phyloP scores from a whole-genome alignment of 2,329 filamentous ascomycete species.

The Alternaria incomplexa region DNA sequence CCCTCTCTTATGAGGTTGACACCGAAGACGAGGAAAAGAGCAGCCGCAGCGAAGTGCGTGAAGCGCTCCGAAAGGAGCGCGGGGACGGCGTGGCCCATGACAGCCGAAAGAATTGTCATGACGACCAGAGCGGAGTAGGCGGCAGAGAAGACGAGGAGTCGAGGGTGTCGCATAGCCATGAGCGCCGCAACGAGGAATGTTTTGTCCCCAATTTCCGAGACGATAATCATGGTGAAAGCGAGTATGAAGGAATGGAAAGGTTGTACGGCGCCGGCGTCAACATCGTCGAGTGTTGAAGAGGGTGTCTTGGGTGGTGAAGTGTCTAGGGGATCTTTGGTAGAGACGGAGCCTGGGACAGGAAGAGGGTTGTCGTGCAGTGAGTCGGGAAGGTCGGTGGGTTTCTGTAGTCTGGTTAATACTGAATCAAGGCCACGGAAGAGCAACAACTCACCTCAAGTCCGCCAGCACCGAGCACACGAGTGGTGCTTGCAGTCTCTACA shows the following conservation, averaged over 20 bases:
- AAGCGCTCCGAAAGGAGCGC: slow-evolving; percentile 87
- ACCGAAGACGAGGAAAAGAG: slow-evolving; percentile 89
- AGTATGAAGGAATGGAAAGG: slow-evolving; percentile 88
- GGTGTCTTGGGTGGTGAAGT: slow-evolving; percentile 34
- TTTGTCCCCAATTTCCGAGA: slow-evolving; percentile 97
- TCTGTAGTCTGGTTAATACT: slow-evolving; percentile 55
- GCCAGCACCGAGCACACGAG: slow-evolving; percentile 42
- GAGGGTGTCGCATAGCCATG: slow-evolving; percentile 99
- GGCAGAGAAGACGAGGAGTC: slow-evolving; percentile 90
- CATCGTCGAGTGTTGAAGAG: slow-evolving; percentile 47
- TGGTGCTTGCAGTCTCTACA: slow-evolving; percentile 10
- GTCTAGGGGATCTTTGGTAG: slow-evolving; percentile 65
- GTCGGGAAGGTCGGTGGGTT: slow-evolving; percentile 79
- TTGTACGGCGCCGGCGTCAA: slow-evolving; percentile 69
- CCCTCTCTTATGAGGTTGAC: slow-evolving; percentile 84
- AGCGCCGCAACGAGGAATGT: slow-evolving; percentile 96
- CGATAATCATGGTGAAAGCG: slow-evolving; percentile 95
- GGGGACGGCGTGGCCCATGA: slow-evolving; percentile 91
- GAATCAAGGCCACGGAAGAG: no score
- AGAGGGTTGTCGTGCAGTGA: slow-evolving; percentile 77
- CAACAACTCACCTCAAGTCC: slow-evolving; percentile 41
- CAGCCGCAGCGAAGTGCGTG: slow-evolving; percentile 84
- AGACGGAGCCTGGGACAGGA: slow-evolving; percentile 68
- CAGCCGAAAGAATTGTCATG: slow-evolving; percentile 94
- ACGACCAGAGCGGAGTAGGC: slow-evolving; percentile 89